Percentiles rank a stretch among this genome's conserved stretches.
Evolutionary conservation across 2,329 filamentous ascomycete species (phyloP).

Genomic region (Fusarium chuoi): DNA sequence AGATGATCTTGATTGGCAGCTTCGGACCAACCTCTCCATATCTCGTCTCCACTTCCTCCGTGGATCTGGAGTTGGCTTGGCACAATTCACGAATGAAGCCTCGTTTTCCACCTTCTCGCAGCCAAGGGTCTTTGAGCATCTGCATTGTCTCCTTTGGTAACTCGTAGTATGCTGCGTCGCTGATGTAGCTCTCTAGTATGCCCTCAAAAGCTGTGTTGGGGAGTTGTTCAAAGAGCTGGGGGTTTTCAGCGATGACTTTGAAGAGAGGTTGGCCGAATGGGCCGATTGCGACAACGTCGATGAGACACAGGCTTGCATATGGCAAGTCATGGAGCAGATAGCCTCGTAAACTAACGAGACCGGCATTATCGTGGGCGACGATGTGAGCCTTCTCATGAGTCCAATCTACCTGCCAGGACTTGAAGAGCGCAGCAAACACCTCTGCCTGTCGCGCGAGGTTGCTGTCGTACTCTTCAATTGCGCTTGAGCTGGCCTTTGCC

Average conservation of each 20-base stretch:
- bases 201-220: conserved; percentile 50
- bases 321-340: conserved; percentile 50
- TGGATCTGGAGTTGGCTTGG: conserved; percentile 40
- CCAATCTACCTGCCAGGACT: conserved; percentile 46
- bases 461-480: conserved; percentile 44
- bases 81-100: conserved; percentile 55
- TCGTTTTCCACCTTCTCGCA: conserved; percentile 42
- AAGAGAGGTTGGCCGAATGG: conserved; percentile 58
- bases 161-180: conserved; percentile 48
- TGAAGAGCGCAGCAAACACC: conserved; percentile 52
- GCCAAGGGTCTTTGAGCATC: conserved; percentile 51
- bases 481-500: neutral
- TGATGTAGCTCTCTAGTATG: conserved; percentile 53
- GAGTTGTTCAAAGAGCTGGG: conserved; percentile 49
- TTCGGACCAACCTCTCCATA: conserved; percentile 50
- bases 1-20: conserved; percentile 55
- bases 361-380: conserved; percentile 58
- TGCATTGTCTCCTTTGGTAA: conserved; percentile 49
- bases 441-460: conserved; percentile 52
- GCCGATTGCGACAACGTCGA: conserved; percentile 56
- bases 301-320: conserved; percentile 53
- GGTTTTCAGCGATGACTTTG: conserved; percentile 51
- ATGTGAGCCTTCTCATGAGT: conserved; percentile 48
- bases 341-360: conserved; percentile 53
- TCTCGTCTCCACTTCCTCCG: conserved; percentile 49